Evolutionary conservation across 805 yeast genomes (phyloP).

Genomic region (Barnettozyma californica): DNA sequence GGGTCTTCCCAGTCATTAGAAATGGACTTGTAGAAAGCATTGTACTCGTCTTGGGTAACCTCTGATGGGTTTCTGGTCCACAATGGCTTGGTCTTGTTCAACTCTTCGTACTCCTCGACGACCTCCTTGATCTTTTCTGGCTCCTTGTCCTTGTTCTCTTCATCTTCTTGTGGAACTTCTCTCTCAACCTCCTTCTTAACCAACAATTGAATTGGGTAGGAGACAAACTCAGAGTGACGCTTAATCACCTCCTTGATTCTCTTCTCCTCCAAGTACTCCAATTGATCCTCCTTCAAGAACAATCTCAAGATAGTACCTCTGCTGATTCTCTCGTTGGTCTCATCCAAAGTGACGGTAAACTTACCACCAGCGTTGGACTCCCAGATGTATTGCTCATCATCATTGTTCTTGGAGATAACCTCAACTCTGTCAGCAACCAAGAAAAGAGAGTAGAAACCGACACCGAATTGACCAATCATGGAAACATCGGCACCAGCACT

Average conservation of each 20-base stretch:
- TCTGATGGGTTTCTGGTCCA: slow-evolving; percentile 99
- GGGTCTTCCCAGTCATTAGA: slow-evolving; percentile 99
- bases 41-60: slow-evolving; percentile 96
- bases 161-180: slow-evolving; percentile 50
- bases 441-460: slow-evolving; percentile 99
- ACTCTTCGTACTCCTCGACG: slow-evolving; percentile 95
- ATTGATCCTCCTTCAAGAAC: slow-evolving; percentile 97
- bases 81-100: slow-evolving; percentile 97
- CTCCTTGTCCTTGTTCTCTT: slow-evolving; percentile 65
- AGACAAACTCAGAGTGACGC: slow-evolving; percentile 98
- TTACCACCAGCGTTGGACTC: slow-evolving; percentile 99
- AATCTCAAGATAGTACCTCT: slow-evolving; percentile 96
- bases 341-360: slow-evolving; percentile 92
- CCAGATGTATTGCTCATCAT: slow-evolving; percentile 99
- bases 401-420: slow-evolving; percentile 97
- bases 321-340: slow-evolving; percentile 73
- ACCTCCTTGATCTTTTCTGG: slow-evolving; percentile 87
- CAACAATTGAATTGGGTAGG: slow-evolving; percentile 97
- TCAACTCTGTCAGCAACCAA: slow-evolving; percentile 98
- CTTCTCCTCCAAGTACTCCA: slow-evolving; percentile 98
- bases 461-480: slow-evolving; percentile 99
- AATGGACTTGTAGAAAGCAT: slow-evolving; percentile 98
- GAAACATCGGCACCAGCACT: slow-evolving; percentile 99
- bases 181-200: slow-evolving; percentile 84
- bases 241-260: slow-evolving; percentile 98